phyloP scores from a whole-genome alignment of 169 alveolate genomes.

The Eimeria mitis region DNA sequence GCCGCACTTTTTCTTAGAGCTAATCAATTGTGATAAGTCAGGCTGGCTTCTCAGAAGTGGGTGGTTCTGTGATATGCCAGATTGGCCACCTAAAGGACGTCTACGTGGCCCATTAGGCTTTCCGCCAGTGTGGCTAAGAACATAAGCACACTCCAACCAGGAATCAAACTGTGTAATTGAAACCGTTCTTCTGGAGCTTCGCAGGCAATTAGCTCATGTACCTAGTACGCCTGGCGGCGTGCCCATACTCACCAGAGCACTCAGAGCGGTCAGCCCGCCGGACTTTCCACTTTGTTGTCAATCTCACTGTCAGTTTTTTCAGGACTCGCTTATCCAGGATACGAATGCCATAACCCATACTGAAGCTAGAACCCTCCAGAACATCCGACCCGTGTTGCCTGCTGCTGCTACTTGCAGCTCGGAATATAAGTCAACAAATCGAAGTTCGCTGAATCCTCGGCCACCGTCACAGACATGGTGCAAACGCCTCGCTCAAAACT shows the following conservation, averaged over 20 bases:
- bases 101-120: neutral
- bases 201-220: neutral
- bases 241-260: neutral
- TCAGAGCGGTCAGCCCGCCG: neutral
- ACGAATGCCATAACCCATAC: neutral
- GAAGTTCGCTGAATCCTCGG: neutral
- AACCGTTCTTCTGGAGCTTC: neutral
- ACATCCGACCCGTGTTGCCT: neutral
- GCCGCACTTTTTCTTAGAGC: neutral
- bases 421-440: neutral
- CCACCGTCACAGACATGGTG: neutral
- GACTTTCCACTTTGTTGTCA: neutral
- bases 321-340: neutral
- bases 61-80: no score
- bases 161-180: neutral
- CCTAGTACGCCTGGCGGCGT: neutral
- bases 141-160: neutral
- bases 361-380: neutral
- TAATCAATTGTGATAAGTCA: neutral
- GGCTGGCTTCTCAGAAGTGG: neutral
- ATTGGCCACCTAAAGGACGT: no score
- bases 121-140: neutral
- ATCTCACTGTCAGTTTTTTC: neutral
- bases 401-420: neutral
- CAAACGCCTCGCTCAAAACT: neutral